Evolutionary conservation across 441 rosid genomes (phyloP), one percentile per base, ranked within the genome.

Genomic region (Pelargonium citronellum): DNA sequence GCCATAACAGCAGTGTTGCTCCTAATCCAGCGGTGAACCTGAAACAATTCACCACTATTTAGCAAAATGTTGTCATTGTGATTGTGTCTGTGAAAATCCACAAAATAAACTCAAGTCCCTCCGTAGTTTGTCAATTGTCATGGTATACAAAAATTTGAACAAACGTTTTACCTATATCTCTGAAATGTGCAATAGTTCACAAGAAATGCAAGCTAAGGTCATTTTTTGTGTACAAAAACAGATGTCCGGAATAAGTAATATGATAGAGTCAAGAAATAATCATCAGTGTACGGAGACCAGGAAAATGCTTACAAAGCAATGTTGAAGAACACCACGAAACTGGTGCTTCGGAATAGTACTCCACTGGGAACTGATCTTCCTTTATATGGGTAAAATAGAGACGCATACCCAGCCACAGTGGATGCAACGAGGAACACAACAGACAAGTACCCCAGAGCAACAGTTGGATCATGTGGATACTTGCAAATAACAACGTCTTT

Each of bases 351-450:
- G 75, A 87, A 95, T 68, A 90, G 66, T 70, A 81, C 90, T 67
- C 95, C 87, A 44, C 82, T 82, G 0, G 99, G 97, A 69, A 95
- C 83, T 68, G 90, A 74, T 78, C 79, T 95, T 22, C 97, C 97
- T 77, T 83, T 86, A 86, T 95, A 95, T 44, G 97, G 89, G 68
- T 90, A 83, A 82, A 95, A 89, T 69, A 92, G 85, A 64, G 98
- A 83, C 43, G 76, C 19, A 75, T 82, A 87, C 0, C 98, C 99
- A 0, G 84, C 90, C 1, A 70, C 70, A 6, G 92, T 67, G 37
- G 89, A 78, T 19, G 87, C 81, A 1, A 84, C 37, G 22, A 95
- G 97, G 75, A 89, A 95, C 6, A 64, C 89, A 64, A 87, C 80
- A 27, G 96, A 92, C 13, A 95, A 79, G 73, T 79, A 89, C 19